Conservation (phyloP, 2,329 filamentous ascomycete genomes). For the Taxawa tesnikishii region DNA sequence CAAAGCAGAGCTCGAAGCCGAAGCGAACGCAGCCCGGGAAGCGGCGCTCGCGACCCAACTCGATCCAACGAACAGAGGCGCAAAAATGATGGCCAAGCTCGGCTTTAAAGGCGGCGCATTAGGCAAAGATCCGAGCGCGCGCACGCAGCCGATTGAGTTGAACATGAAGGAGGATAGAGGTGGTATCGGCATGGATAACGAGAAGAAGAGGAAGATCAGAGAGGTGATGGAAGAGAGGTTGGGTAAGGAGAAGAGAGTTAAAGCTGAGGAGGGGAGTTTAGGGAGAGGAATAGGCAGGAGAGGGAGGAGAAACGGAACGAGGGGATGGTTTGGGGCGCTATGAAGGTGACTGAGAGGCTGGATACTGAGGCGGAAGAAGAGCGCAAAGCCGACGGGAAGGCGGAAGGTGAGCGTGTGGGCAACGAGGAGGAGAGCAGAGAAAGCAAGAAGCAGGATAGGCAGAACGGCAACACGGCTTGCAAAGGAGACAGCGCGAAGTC, state of each 20-base stretch:
- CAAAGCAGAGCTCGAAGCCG: slow-evolving; percentile 69
- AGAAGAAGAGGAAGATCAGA: slow-evolving; percentile 60
- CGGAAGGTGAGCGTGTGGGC: slow-evolving; percentile 10
- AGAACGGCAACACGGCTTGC: too few relatives aligned
- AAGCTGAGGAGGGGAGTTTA: slow-evolving; percentile 59
- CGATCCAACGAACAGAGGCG: slow-evolving; percentile 64
- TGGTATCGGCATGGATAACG: slow-evolving; percentile 73
- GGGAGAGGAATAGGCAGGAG: slow-evolving; percentile 59
- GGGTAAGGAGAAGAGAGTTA: slow-evolving; percentile 44
- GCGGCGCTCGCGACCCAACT: slow-evolving; percentile 63
- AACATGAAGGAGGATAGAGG: slow-evolving; percentile 65
- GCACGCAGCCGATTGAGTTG: slow-evolving; percentile 63
- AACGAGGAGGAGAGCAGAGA: slow-evolving; percentile 10
- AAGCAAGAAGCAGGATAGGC: slow-evolving; percentile 34
- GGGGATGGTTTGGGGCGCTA: slow-evolving; percentile 60
- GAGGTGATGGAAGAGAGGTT: slow-evolving; percentile 43
- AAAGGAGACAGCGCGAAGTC: slow-evolving; percentile 13
- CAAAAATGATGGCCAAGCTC: slow-evolving; percentile 95
- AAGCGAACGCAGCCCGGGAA: slow-evolving; percentile 61
- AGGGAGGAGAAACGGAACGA: slow-evolving; percentile 57
- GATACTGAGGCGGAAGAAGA: slow-evolving; percentile 40
- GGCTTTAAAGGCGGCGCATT: slow-evolving; percentile 73
- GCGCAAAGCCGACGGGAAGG: slow-evolving; percentile 9
- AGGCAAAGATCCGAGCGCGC: slow-evolving; percentile 37
- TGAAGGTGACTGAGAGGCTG: slow-evolving; percentile 71